Percentiles rank a stretch among this genome's conserved stretches.
Evolutionary conservation across 371 early-diverging fungal genomes (phyloP).

Genomic region (Circinella minor): DNA sequence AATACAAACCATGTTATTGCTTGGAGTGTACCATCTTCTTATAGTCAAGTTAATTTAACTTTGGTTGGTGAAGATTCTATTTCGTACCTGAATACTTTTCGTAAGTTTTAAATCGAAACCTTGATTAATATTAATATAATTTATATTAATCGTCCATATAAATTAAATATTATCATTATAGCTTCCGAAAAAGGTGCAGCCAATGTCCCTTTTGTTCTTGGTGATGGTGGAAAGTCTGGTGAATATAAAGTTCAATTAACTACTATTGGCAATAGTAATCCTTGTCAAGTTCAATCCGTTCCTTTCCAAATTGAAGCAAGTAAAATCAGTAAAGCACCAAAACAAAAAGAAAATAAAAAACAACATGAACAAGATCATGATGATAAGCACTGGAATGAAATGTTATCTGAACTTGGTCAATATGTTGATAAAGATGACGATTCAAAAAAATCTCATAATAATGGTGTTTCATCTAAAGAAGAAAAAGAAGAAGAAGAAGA

Average conservation of each 20-base stretch:
- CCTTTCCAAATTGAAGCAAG: slow-evolving; percentile 25
- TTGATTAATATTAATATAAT: too few relatives aligned
- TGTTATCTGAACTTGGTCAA: slow-evolving; percentile 5
- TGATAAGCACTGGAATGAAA: slow-evolving; percentile 3
- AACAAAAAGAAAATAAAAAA: neutral
- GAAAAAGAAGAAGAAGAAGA: neutral
- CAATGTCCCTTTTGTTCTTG: slow-evolving; percentile 22
- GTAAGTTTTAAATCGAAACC: slow-evolving; percentile 12
- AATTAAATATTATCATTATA: neutral
- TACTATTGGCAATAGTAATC: slow-evolving; percentile 1
- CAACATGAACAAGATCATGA: neutral
- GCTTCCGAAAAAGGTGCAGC: slow-evolving; percentile 3
- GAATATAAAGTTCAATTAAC: slow-evolving; percentile 35
- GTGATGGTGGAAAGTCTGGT: slow-evolving; percentile 17
- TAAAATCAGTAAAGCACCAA: neutral
- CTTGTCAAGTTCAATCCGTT: slow-evolving; percentile 34
- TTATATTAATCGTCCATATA: too few relatives aligned
- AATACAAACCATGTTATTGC: slow-evolving; percentile 35
- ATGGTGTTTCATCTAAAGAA: neutral
- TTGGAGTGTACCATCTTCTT: slow-evolving; percentile 30
- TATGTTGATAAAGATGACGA: slow-evolving; percentile 8
- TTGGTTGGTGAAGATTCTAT: slow-evolving; percentile 23
- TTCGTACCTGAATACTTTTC: slow-evolving; percentile 31
- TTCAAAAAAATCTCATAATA: neutral
- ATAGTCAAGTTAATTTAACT: slow-evolving; percentile 37